phyloP scores from a whole-genome alignment of 139 green algal genomes.

The Micromonas commoda region DNA sequence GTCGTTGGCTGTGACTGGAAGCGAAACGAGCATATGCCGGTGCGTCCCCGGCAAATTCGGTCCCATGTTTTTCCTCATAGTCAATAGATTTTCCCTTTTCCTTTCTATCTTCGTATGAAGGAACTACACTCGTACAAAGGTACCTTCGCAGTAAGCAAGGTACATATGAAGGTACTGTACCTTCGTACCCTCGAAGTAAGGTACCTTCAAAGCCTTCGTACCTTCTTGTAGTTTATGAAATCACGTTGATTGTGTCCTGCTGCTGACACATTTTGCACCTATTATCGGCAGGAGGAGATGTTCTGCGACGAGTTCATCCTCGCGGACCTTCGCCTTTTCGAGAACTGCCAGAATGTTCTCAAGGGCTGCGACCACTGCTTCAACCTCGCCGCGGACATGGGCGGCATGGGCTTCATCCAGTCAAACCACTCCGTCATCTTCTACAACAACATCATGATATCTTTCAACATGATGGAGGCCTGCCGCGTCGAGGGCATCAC shows the following conservation, averaged over 20 bases:
- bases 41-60: constrained; percentile 36
- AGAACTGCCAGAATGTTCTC: constrained; percentile 49
- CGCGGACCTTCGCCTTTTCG: constrained; percentile 93
- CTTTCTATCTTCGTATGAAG: too few relatives aligned
- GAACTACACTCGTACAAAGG: too few relatives aligned
- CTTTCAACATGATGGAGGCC: constrained; percentile 97
- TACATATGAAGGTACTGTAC: too few relatives aligned
- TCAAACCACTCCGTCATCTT: constrained; percentile 98
- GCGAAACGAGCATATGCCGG: constrained; percentile 95
- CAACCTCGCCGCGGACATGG: constrained; percentile 99
- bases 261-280: too few relatives aligned
- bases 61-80: neutral
- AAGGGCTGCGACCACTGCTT: constrained; percentile 91
- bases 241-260: too few relatives aligned
- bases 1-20: constrained; percentile 97
- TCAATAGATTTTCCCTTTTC: too few relatives aligned
- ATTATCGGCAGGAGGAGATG: constrained; percentile 93
- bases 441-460: constrained; percentile 99
- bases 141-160: too few relatives aligned
- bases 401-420: constrained; percentile 99
- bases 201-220: neutral
- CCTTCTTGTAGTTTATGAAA: too few relatives aligned
- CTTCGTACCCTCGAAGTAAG: too few relatives aligned
- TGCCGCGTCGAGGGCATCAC: constrained; percentile 45
- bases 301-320: constrained; percentile 99